phyloP scores from a whole-genome alignment of 129 eudicot genomes.

The Flaveria ramosissima region DNA sequence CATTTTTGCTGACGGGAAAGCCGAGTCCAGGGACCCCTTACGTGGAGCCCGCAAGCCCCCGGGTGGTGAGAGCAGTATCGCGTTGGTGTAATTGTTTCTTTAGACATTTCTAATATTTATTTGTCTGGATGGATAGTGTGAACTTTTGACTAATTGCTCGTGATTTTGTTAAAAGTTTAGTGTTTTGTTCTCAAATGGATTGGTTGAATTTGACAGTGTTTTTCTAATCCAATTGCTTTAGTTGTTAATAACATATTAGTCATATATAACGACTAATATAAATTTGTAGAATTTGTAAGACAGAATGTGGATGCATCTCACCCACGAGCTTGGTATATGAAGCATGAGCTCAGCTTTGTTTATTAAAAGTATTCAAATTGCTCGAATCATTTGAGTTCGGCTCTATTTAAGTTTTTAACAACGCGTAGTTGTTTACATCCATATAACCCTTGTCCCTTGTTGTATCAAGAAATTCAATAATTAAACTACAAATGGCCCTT shows the following conservation, averaged over 20 bases:
- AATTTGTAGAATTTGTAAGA: not conserved
- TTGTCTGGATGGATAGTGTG: slow-evolving; percentile 19
- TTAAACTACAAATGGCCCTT: too few relatives aligned
- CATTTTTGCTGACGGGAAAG: slow-evolving; percentile 91
- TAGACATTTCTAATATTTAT: slow-evolving; percentile 21
- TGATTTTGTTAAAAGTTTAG: slow-evolving; percentile 27
- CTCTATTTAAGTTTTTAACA: too few relatives aligned
- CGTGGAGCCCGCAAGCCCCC: slow-evolving; percentile 98
- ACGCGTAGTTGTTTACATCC: too few relatives aligned
- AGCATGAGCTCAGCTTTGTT: too few relatives aligned
- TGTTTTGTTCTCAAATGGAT: slow-evolving; percentile 18
- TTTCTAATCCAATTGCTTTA: not conserved
- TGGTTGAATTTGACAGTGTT: slow-evolving; percentile 16
- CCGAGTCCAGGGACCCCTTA: slow-evolving; percentile 72
- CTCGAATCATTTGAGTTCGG: too few relatives aligned
- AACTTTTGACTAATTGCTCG: slow-evolving; percentile 31
- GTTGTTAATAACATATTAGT: not conserved
- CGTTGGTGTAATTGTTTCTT: slow-evolving; percentile 58
- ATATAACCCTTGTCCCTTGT: too few relatives aligned
- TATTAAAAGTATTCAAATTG: too few relatives aligned
- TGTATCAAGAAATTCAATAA: too few relatives aligned
- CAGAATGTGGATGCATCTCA: too few relatives aligned
- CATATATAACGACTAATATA: not conserved
- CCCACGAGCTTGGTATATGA: too few relatives aligned
- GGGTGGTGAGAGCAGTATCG: slow-evolving; percentile 97